Evolutionary conservation across 305 asterid genomes (phyloP), one percentile per base, ranked within the genome.

Genomic region (Solanum chacoense): DNA sequence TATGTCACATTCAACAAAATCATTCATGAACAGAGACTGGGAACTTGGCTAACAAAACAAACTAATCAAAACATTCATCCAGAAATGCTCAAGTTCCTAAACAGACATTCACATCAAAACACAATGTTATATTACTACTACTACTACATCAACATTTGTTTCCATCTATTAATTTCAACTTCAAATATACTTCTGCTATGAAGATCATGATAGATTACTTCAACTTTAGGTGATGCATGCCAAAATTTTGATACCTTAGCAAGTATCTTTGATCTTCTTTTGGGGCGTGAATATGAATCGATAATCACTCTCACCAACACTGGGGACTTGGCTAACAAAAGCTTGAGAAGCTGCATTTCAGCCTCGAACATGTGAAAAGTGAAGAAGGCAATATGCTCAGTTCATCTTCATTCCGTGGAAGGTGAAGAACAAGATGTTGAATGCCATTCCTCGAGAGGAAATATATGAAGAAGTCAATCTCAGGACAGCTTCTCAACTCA

Each of bases 381-480:
- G 65, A 50, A 50, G n/a, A 45, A 45, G 20, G 3, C 63, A 45
- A 14, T 45, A 0, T 14, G 63, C 14, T 0, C 0, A 2, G 0
- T 45, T 45, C 10, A 55, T 3, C 65, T 55, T 55, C 65, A 16
- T 55, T 18, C 65, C n/a, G 0, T 55, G 65, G 65, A 55, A 55
- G 4, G 65, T 55, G n/a, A 55, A 55, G 9, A 55, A 55, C 4
- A 55, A 55, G 65, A 55, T 55, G 65, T 55, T 18, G n/a, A 55
- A 55, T 55, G 65, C 10, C 65, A 55, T 18, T 50, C 65, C 22
- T 18, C 0, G 65, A 16, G 65, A 50, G 65, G 0, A 50, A 16
- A 50, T 50, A 50, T 50, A 50, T 50, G 65, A 50, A 7, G n/a
- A 18, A 55, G 4, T 55, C 65, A 55, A 55, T 55, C n/a, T 55